Evolutionary conservation across 2,329 filamentous ascomycete species (phyloP).

Genomic region (Dactylonectria macrodidyma): DNA sequence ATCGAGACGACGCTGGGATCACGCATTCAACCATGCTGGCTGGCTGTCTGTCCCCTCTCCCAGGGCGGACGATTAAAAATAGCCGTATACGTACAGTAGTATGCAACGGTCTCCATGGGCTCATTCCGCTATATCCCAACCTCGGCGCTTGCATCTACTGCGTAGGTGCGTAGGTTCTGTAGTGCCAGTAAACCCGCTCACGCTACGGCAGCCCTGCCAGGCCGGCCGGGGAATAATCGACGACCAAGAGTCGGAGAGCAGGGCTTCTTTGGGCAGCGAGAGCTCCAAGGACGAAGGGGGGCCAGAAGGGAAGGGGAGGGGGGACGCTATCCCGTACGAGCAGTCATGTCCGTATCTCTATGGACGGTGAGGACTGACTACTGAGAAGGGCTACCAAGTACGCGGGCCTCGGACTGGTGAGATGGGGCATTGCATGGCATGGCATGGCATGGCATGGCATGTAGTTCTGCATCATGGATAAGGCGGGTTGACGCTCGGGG

Average conservation of each 20-base stretch:
- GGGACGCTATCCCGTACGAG: no score
- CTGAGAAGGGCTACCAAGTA: no score
- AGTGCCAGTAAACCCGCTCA: no score
- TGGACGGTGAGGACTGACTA: no score
- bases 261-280: not conserved
- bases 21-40: not conserved
- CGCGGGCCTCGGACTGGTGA: not conserved
- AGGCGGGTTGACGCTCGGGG: not conserved
- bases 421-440: not conserved
- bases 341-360: no score
- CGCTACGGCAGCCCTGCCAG: conserved; percentile 14
- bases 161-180: no score
- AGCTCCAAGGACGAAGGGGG: not conserved
- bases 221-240: not conserved
- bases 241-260: not conserved
- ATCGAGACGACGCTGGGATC: not conserved
- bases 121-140: not conserved
- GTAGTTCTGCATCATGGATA: no score
- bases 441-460: no score
- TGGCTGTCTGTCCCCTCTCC: not conserved
- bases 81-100: not conserved
- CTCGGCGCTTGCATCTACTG: not conserved
- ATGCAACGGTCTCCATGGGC: conserved; percentile 1
- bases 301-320: no score
- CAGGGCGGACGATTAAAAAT: not conserved